These are phyloP conservation scores for Ilex asprella DNA, from an alignment of 257 asterid species.

Conservation along the genomic window DNA sequence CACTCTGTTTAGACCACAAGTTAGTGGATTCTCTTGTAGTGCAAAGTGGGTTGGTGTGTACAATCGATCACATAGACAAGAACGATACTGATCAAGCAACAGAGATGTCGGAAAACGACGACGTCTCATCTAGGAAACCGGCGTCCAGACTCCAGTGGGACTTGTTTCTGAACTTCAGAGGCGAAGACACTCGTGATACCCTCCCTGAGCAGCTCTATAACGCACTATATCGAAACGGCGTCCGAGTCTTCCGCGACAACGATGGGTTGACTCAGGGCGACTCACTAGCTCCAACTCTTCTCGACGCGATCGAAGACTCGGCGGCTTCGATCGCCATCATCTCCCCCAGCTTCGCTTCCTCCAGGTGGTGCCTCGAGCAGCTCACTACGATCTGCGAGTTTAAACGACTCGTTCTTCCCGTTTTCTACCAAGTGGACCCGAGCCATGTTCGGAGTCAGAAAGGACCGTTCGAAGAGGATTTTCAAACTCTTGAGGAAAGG, in stretches of 20 bases:
- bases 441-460: no score
- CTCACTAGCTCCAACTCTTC: slow-evolving; percentile 13
- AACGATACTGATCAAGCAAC: no score
- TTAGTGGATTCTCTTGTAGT: no score
- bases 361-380: background rate
- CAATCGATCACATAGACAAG: no score
- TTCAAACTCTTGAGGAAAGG: background rate
- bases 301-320: slow-evolving; percentile 17
- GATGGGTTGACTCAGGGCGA: slow-evolving; percentile 15
- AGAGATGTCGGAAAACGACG: slow-evolving; percentile 8
- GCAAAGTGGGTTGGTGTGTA: no score
- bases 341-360: slow-evolving; percentile 19
- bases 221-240: slow-evolving; percentile 14
- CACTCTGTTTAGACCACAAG: no score
- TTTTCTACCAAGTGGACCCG: no score
- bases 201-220: slow-evolving; percentile 19
- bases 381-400: no score
- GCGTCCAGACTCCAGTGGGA: slow-evolving; percentile 24
- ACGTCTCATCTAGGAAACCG: background rate
- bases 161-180: slow-evolving; percentile 27
- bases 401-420: no score
- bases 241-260: slow-evolving; percentile 26
- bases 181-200: slow-evolving; percentile 21
- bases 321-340: slow-evolving; percentile 30
- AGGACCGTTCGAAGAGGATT: slow-evolving; percentile 5